Conservation (phyloP, 208 protist genomes). For the Acanthamoeba polyphaga region DNA sequence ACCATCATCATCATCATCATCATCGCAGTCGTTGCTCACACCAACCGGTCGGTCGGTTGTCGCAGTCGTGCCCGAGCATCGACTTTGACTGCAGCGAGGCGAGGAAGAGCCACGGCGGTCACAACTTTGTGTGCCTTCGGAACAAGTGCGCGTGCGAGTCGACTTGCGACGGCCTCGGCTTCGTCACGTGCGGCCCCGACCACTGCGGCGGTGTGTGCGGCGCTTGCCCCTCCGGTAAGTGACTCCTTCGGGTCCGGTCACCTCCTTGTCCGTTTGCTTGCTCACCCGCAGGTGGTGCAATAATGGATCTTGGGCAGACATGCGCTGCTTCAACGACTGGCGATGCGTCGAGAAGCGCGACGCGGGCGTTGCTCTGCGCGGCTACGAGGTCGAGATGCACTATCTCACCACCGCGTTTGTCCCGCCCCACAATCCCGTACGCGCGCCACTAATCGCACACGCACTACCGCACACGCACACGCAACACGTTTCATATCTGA, state of each 20-base stretch:
- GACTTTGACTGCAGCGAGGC: conserved; percentile 60
- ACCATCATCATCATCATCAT: no score
- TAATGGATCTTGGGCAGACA: neutral
- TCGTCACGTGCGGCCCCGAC: conserved; percentile 2
- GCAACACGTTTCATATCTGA: neutral
- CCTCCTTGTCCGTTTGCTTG: no score
- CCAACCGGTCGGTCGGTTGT: no score
- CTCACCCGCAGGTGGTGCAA: no score
- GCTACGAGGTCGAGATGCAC: conserved; percentile 8
- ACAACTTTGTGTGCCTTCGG: conserved; percentile 24
- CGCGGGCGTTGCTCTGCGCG: neutral
- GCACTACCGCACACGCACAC: neutral
- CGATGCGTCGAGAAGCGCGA: conserved; percentile 28
- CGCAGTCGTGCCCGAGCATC: conserved; percentile 37
- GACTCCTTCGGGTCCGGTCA: neutral
- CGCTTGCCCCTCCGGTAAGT: neutral
- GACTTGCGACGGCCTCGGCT: neutral
- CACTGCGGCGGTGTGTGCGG: conserved; percentile 18
- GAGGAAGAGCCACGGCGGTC: neutral
- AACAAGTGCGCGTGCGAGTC: conserved; percentile 6
- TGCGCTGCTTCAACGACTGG: conserved; percentile 73
- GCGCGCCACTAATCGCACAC: no score
- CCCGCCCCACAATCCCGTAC: no score
- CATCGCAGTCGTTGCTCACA: neutral
- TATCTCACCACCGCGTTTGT: conserved; percentile 7